Percentiles rank a stretch among this genome's conserved stretches.
These are phyloP conservation scores for Stachybotrys echinatus DNA, from an alignment of 2,329 filamentous ascomycete species.

Conservation along the genomic window DNA sequence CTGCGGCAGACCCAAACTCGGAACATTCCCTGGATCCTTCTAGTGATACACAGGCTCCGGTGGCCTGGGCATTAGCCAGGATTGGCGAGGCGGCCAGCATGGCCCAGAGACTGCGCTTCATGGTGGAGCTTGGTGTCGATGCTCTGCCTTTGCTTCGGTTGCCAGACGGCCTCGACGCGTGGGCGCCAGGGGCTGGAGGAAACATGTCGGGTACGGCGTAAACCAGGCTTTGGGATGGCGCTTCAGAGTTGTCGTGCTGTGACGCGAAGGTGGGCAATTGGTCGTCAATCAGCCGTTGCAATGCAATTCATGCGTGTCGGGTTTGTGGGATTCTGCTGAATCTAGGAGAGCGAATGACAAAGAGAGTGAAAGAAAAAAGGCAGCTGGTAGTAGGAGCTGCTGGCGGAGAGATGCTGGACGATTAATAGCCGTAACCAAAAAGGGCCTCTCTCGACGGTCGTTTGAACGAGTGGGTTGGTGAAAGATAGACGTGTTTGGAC, in stretches of 20 bases:
- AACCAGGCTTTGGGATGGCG: background rate
- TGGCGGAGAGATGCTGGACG: constrained; percentile 19
- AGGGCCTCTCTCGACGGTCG: constrained; percentile 14
- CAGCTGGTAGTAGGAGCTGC: constrained; percentile 9
- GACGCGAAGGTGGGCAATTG: background rate
- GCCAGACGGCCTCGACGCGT: constrained; percentile 5
- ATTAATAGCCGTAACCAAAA: constrained; percentile 26
- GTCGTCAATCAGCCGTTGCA: background rate
- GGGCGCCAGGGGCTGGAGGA: constrained; percentile 6
- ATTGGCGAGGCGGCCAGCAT: constrained; percentile 19
- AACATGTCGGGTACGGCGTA: background rate
- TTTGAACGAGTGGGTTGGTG: constrained; percentile 10
- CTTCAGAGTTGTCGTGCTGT: background rate
- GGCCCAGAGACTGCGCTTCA: constrained; percentile 15
- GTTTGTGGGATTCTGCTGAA: background rate
- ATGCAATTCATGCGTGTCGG: background rate
- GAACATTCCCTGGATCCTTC: constrained; percentile 64
- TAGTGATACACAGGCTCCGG: constrained; percentile 56
- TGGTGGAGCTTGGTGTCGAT: constrained; percentile 4
- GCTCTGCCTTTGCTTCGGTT: constrained; percentile 11
- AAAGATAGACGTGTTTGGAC: background rate
- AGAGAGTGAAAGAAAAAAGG: background rate
- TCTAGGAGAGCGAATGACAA: background rate
- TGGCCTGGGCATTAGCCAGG: constrained; percentile 29
- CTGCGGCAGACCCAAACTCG: constrained; percentile 66